Evolutionary conservation across 352 stramenopile genomes (phyloP).

Genomic region (Pythium volutum): DNA sequence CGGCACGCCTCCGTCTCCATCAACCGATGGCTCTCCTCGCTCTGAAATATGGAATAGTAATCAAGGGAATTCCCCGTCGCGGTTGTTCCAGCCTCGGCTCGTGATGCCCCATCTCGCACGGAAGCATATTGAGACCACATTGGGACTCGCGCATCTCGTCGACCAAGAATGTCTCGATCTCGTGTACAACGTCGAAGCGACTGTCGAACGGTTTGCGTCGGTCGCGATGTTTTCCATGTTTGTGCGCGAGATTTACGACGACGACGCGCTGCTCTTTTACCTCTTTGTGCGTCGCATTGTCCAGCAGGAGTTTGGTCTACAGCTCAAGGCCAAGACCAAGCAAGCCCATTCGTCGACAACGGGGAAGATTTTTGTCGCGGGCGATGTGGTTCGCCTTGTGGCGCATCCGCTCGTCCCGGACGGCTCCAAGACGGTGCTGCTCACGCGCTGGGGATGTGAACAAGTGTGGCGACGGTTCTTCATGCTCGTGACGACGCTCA

Average conservation of each 20-base stretch:
- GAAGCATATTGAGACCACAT: slow-evolving; percentile 42
- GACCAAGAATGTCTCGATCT: slow-evolving; percentile 76
- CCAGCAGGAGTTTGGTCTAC: slow-evolving; percentile 53
- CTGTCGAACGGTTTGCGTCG: slow-evolving; percentile 42
- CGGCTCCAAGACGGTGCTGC: slow-evolving; percentile 48
- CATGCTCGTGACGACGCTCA: slow-evolving; percentile 15
- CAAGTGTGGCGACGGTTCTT: slow-evolving; percentile 45
- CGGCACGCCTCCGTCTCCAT: not conserved
- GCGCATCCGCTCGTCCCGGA: slow-evolving; percentile 52
- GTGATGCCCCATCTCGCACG: slow-evolving; percentile 62
- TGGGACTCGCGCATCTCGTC: slow-evolving; percentile 51
- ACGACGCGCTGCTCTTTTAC: slow-evolving; percentile 66
- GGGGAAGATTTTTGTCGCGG: slow-evolving; percentile 40
- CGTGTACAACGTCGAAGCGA: slow-evolving; percentile 59
- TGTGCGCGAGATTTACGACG: slow-evolving; percentile 63
- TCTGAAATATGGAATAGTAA: not conserved
- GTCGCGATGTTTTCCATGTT: slow-evolving; percentile 60
- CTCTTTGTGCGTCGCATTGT: slow-evolving; percentile 41
- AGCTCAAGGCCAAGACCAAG: slow-evolving; percentile 61
- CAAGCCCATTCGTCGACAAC: slow-evolving; percentile 40
- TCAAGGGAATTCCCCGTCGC: not conserved
- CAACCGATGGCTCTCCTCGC: not conserved
- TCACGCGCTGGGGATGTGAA: slow-evolving; percentile 43
- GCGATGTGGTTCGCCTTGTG: slow-evolving; percentile 17
- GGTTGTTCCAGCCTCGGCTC: slow-evolving; percentile 21